phyloP scores from a whole-genome alignment of 2,329 filamentous ascomycete species.

The Colletotrichum echinochloae region DNA sequence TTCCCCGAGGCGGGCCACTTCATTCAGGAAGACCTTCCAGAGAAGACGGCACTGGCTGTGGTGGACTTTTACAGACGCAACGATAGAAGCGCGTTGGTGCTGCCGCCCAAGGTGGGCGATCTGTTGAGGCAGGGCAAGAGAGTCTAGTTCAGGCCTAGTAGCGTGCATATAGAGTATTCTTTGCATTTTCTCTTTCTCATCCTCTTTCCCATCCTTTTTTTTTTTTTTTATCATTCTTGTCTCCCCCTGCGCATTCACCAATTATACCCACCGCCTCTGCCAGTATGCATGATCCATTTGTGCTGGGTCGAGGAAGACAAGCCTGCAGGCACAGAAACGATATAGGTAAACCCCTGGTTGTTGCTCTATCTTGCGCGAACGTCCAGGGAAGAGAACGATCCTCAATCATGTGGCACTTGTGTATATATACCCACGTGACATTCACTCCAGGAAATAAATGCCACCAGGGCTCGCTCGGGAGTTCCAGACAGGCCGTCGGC shows the following conservation, averaged over 20 bases:
- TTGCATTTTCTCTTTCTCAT: too few species aligned
- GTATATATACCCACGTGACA: background rate
- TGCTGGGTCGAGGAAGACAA: background rate
- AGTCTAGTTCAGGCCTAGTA: slow-evolving; percentile 53
- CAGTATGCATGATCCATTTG: background rate
- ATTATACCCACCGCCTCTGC: slow-evolving; percentile 19
- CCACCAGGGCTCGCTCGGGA: too few species aligned
- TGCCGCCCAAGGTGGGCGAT: slow-evolving; percentile 92
- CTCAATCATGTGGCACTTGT: background rate
- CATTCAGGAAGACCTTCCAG: slow-evolving; percentile 93
- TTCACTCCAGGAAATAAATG: too few species aligned
- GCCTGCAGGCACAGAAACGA: background rate
- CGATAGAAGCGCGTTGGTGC: slow-evolving; percentile 83
- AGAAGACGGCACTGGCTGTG: slow-evolving; percentile 86
- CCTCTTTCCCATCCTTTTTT: too few species aligned
- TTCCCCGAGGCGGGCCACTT: slow-evolving; percentile 97
- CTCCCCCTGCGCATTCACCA: slow-evolving; percentile 11
- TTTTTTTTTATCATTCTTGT: too few species aligned
- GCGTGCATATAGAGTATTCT: slow-evolving; percentile 11
- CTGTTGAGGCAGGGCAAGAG: slow-evolving; percentile 72
- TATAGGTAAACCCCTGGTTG: background rate
- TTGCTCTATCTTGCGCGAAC: background rate
- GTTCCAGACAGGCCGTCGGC: background rate
- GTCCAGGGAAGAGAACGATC: too few species aligned
- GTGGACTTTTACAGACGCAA: slow-evolving; percentile 95